Base-by-base conservation (phyloP, 495 filamentous ascomycete genomes). In the Amphirosellinia nigrospora region DNA sequence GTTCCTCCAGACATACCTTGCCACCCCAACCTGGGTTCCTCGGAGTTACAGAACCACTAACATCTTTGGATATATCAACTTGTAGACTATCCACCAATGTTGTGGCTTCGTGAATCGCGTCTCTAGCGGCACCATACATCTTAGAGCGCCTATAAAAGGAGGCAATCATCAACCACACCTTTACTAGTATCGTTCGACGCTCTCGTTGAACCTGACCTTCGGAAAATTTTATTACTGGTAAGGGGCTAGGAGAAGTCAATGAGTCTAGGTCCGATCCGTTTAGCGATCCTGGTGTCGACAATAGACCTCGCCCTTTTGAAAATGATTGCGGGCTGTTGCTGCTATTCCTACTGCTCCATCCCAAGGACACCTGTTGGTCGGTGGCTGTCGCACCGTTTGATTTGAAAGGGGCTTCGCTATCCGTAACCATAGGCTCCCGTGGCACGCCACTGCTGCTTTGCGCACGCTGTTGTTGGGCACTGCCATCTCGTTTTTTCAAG, bases 81-180 rank as follows among this genome's bases (percentile, higher is more conserved):
- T 91, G 87, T 56, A 91, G 75, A 4, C 65, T 69, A 68, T 86
- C 81, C 6, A 90, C 87, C 26, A 95, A 84, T 71, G 89, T 91
- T 43, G 82, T 79, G n/a, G 95, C 96, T 80, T 98, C 96, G 38
- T 88, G 85, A 50, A 93, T 89, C 2, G 96, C 93, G 59, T 89
- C 91, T 48, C 86, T 84, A 1, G 92, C 91, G 77, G 98, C 94
- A 1, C 91, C 88, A 48, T 88, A 87, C 78, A 94, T 88, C 1
- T 85, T 88, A 13, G 94, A 93, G 55, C 93, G 88, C 30, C 94
- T 88, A 74, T 99, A 98, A 64, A 98, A 88, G 0, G 90, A 90
- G 3, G 93, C 90, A 58, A 97, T 94, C 69, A 94, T 90, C 15
- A 97, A 85, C 96, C 96, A 99, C 28, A 97, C 88, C 64, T 88